Percentiles rank a stretch among this genome's conserved stretches.
Evolutionary conservation across 345 rosid genomes (phyloP).

Genomic region (Moricandia moricandioides): DNA sequence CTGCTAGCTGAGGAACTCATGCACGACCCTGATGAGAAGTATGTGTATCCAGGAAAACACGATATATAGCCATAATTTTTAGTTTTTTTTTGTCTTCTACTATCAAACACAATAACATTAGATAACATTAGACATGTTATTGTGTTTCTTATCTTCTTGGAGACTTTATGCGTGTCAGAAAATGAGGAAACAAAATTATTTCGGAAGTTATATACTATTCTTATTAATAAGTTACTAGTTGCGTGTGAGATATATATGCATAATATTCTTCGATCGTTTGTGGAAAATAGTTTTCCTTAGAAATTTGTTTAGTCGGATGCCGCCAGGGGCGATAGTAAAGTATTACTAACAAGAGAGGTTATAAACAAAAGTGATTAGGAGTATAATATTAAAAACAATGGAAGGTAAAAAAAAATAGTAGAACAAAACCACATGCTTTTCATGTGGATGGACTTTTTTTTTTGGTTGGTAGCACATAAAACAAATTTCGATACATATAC

Average conservation of each 20-base stretch:
- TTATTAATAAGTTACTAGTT: neutral
- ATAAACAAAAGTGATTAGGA: neutral
- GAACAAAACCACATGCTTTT: constrained; percentile 26
- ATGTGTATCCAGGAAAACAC: constrained; percentile 66
- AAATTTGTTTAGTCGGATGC: neutral
- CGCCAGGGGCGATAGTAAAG: neutral
- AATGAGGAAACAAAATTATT: neutral
- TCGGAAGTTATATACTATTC: neutral
- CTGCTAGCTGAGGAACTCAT: constrained; percentile 79
- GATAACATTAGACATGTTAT: neutral
- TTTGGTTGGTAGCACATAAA: constrained; percentile 31
- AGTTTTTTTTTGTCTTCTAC: constrained; percentile 18
- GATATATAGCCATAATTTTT: no score
- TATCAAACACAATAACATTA: neutral
- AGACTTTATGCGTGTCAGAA: neutral
- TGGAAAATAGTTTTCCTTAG: neutral
- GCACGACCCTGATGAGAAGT: constrained; percentile 60
- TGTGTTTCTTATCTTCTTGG: neutral
- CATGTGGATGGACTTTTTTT: constrained; percentile 14
- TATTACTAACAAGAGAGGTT: neutral
- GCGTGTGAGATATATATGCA: neutral
- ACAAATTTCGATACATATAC: no score
- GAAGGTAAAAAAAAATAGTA: neutral
- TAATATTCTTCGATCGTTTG: neutral
- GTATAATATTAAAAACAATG: neutral